Base-by-base conservation (phyloP, 345 rosid genomes). In the Salix arbutifolia region DNA sequence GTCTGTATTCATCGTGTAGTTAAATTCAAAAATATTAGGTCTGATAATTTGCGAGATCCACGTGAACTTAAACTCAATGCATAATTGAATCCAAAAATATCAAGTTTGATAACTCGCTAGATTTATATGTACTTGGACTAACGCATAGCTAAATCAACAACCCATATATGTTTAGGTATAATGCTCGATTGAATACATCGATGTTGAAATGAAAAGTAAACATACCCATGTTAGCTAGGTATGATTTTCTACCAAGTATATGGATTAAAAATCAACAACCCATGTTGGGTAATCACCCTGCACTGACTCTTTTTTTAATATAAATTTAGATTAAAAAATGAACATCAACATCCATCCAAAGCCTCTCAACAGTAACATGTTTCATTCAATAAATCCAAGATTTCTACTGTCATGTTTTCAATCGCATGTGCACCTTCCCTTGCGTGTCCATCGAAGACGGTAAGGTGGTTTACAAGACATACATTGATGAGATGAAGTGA, bases 41-140 rank as follows among this genome's bases (percentile, higher is more conserved):
- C 1, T 11, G 1, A 1, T 0, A 42, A 1, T 14, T 42, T 14
- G 1, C 1, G 0, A 42, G 12, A 42, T 2, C 46, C 0, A 42
- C 2, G 0, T 42, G 1, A 10, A 11, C 14, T 42, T 0, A 3
- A 3, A 12, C 4, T 11, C 4, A 42, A 0, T 40, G 3, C 13
- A 40, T 40, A 40, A 0, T 3, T 2, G 1, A 40, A 40, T 11
- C 14, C 46, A 42, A 42, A 0, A 3, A 42, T 11, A 1, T 0
- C 11, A 12, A 4, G 0, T 0, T 0, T 6, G 1, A 11, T 12
- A 42, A 0, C 46, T 11, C 13, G 0, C 0, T 42, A 42, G 10
- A 42, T 0, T 0, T 1, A 42, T 11, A 0, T 42, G 0, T 42
- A 3, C 4, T 11, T 11, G 0, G 4, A 1, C 4, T 42, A 4